Percentiles rank a stretch among this genome's conserved stretches.
Conservation (phyloP, 176 grass and related monocot species). For the Urochloa ruziziensis region DNA sequence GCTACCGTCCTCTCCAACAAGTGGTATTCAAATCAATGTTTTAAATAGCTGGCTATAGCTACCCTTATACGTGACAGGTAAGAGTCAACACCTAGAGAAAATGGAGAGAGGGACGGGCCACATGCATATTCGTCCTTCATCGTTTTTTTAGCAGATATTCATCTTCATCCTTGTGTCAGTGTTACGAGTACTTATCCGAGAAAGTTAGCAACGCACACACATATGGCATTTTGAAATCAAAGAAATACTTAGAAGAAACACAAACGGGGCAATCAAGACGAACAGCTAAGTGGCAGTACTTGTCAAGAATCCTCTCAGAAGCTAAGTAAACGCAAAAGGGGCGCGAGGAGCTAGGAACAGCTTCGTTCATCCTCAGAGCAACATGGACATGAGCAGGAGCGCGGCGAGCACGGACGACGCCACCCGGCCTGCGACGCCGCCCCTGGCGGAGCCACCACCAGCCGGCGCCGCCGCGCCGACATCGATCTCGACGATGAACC, state of each 20-base stretch:
- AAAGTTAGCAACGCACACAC: background rate
- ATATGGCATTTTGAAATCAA: background rate
- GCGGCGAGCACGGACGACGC: background rate
- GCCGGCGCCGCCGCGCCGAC: background rate
- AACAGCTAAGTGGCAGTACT: background rate
- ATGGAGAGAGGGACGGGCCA: no score
- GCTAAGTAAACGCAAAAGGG: background rate
- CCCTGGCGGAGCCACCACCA: background rate
- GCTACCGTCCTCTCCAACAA: no score
- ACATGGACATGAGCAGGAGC: background rate
- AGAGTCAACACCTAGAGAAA: no score
- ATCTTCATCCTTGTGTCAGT: no score
- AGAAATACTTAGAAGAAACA: background rate
- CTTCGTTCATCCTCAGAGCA: background rate
- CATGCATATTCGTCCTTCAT: no score
- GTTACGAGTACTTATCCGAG: no score
- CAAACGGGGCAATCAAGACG: background rate
- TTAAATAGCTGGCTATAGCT: no score
- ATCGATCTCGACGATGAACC: constrained; percentile 61
- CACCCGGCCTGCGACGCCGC: background rate
- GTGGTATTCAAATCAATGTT: no score
- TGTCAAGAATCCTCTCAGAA: background rate
- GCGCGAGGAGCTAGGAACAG: no score
- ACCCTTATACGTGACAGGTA: no score
- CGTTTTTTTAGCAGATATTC: no score